These are phyloP conservation scores for Trametopsis cervina DNA, from an alignment of 768 basidiomycete genomes.

Conservation along the genomic window DNA sequence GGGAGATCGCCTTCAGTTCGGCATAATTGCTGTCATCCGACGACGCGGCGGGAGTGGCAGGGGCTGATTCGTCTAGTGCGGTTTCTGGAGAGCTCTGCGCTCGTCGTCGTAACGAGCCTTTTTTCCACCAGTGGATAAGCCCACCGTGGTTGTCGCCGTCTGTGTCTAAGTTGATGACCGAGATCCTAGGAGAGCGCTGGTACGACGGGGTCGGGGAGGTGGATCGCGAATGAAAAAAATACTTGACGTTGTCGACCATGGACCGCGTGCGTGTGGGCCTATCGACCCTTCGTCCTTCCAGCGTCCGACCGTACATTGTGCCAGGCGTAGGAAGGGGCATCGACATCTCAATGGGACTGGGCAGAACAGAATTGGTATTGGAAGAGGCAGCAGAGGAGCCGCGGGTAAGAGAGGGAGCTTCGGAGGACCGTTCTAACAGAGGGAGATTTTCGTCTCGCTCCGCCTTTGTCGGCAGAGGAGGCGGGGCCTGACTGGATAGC, in stretches of 20 bases:
- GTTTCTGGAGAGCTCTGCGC: slow-evolving; percentile 47
- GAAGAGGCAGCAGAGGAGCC: slow-evolving; percentile 22
- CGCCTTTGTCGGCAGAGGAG: slow-evolving; percentile 7
- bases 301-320: slow-evolving; percentile 11
- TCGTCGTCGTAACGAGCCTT: slow-evolving; percentile 41
- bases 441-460: neutral
- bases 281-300: slow-evolving; percentile 17
- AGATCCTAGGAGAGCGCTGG: slow-evolving; percentile 9
- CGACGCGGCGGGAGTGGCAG: slow-evolving; percentile 12
- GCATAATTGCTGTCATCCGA: slow-evolving; percentile 1
- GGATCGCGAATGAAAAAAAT: slow-evolving; percentile 47
- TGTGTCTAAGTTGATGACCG: slow-evolving; percentile 11
- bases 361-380: slow-evolving; percentile 13
- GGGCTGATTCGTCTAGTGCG: slow-evolving; percentile 14
- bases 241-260: slow-evolving; percentile 57
- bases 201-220: slow-evolving; percentile 28
- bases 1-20: neutral
- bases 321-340: slow-evolving; percentile 17
- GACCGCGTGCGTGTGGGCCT: slow-evolving; percentile 41
- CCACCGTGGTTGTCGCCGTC: slow-evolving; percentile 22
- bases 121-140: slow-evolving; percentile 43
- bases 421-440: slow-evolving; percentile 8
- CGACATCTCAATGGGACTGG: slow-evolving; percentile 19
- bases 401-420: slow-evolving; percentile 18
- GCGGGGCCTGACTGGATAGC: neutral